Conservation (phyloP, 371 early-diverging fungal species). For the Nematocida minor region DNA sequence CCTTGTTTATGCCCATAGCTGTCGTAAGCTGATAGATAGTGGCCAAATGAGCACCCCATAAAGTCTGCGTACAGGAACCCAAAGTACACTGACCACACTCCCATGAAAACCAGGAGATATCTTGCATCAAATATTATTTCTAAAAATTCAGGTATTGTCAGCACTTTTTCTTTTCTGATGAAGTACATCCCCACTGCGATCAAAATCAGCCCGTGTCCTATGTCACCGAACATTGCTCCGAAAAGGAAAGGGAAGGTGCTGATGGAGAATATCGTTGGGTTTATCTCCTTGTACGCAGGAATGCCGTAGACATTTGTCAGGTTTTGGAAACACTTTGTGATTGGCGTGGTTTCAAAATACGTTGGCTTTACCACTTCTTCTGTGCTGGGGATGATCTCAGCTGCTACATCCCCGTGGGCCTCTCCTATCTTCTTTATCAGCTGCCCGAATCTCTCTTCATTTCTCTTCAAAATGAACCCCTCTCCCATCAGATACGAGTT, state of each 20-base stretch:
- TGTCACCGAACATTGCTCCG: conserved; percentile 99
- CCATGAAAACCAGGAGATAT: conserved; percentile 91
- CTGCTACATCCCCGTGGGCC: conserved; percentile 53
- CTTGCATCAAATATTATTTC: conserved; percentile 83
- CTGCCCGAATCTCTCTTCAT: conserved; percentile 47
- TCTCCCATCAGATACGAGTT: conserved; percentile 60
- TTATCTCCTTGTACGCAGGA: conserved; percentile 94
- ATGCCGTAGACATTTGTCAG: conserved; percentile 95
- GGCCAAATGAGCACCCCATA: conserved; percentile 76
- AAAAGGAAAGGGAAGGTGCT: conserved; percentile 97
- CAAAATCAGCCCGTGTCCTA: conserved; percentile 88
- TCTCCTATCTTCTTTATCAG: conserved; percentile 50
- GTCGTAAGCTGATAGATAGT: conserved; percentile 65
- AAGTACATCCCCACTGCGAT: conserved; percentile 72
- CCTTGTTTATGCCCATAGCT: not conserved
- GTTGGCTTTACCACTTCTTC: conserved; percentile 71
- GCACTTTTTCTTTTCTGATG: conserved; percentile 67
- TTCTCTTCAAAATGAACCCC: conserved; percentile 56
- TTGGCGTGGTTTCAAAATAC: conserved; percentile 82
- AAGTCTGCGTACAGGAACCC: conserved; percentile 95
- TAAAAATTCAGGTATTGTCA: conserved; percentile 71
- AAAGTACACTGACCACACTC: conserved; percentile 85
- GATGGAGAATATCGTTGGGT: conserved; percentile 90
- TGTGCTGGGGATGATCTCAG: conserved; percentile 10
- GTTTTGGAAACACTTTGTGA: conserved; percentile 86